Conservation (phyloP, 257 asterid species). For the Verbena officinalis region DNA sequence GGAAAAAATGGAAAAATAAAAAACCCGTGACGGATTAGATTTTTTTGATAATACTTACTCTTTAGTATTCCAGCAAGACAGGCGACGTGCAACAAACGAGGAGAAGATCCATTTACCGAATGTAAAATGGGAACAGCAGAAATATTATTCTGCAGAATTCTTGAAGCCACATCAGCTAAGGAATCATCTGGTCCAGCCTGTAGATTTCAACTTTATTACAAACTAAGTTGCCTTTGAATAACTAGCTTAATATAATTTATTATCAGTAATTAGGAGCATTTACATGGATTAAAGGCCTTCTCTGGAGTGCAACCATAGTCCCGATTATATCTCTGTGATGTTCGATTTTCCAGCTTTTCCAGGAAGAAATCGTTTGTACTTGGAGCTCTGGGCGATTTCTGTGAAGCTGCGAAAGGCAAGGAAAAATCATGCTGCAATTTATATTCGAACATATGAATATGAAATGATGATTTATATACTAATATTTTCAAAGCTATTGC, state of each 20-base stretch:
- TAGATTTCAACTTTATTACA: conserved; percentile 8
- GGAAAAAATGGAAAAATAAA: conserved; percentile 3
- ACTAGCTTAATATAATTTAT: conserved; percentile 1
- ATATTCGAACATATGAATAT: background rate
- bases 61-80: conserved; percentile 63
- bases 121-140: conserved; percentile 60
- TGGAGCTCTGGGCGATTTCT: conserved; percentile 48
- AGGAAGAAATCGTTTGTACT: conserved; percentile 56
- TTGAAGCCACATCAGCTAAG: conserved; percentile 53
- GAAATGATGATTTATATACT: background rate
- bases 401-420: conserved; percentile 52
- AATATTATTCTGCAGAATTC: conserved; percentile 57
- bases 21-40: background rate
- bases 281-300: conserved; percentile 67
- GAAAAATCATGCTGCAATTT: background rate
- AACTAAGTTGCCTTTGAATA: conserved; percentile 10
- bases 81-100: conserved; percentile 49
- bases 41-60: conserved; percentile 35
- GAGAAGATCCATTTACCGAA: conserved; percentile 48
- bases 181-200: conserved; percentile 83
- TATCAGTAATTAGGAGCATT: conserved; percentile 19
- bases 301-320: conserved; percentile 34
- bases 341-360: conserved; percentile 60
- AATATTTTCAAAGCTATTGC: background rate
- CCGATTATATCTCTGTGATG: conserved; percentile 36